Evolutionary conservation across 768 basidiomycete species (phyloP).

Genomic region (Boletus rufocinnamomeus): DNA sequence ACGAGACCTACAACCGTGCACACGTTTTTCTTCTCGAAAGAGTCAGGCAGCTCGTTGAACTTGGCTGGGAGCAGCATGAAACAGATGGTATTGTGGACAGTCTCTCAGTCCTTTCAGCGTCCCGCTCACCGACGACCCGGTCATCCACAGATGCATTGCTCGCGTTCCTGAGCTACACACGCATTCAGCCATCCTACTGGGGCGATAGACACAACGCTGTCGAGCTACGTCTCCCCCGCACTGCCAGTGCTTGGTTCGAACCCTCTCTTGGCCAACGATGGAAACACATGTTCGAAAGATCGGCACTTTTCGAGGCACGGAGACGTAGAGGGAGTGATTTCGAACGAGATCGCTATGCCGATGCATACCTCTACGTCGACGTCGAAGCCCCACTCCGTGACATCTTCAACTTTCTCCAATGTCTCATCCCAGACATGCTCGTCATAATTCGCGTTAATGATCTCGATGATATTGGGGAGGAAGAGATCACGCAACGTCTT

Average conservation of each 20-base stretch:
- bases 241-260: conserved; percentile 5
- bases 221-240: conserved; percentile 6
- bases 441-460: conserved; percentile 8
- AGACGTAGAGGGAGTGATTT: background rate
- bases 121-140: background rate
- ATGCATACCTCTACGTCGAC: conserved; percentile 10
- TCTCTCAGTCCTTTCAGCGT: background rate
- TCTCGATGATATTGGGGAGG: background rate
- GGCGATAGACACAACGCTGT: background rate
- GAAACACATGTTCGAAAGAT: conserved; percentile 1
- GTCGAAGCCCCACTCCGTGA: conserved; percentile 5
- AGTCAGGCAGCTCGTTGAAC: background rate
- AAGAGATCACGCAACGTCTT: conserved; percentile 7
- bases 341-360: conserved; percentile 1
- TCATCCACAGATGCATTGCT: conserved; percentile 1
- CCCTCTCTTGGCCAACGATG: background rate
- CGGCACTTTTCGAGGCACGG: background rate
- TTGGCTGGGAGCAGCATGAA: conserved; percentile 1
- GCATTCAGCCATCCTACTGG: background rate
- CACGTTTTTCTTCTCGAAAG: conserved; percentile 1
- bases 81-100: background rate
- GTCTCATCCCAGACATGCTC: conserved; percentile 9
- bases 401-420: conserved; percentile 10
- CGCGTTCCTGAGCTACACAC: background rate
- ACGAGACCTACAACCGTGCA: conserved; percentile 1